These are phyloP conservation scores for Oryza australiensis DNA, from an alignment of 176 grass and related monocot genomes.

Conservation along the genomic window DNA sequence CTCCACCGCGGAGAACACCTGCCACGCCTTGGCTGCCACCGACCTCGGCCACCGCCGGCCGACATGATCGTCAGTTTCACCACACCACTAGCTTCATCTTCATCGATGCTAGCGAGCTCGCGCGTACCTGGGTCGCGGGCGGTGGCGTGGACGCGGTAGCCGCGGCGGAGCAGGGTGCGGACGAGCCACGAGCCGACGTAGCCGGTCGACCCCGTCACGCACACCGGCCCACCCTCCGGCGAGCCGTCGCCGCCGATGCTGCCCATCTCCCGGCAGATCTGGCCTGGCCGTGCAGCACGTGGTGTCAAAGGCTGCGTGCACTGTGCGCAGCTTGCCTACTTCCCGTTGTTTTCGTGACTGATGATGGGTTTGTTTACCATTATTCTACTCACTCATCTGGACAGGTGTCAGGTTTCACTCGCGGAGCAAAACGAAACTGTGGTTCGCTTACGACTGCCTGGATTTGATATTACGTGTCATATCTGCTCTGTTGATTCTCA, in stretches of 20 bases:
- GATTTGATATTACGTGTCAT: background rate
- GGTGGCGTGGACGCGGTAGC: conserved; percentile 76
- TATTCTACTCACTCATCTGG: background rate
- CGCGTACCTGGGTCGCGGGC: conserved; percentile 61
- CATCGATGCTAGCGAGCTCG: background rate
- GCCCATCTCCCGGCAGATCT: conserved; percentile 5
- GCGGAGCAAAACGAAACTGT: too few species aligned
- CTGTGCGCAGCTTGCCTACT: background rate
- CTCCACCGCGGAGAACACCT: conserved; percentile 38
- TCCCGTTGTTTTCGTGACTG: background rate
- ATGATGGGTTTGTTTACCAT: background rate
- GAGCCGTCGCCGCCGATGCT: conserved; percentile 21
- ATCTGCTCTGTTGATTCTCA: background rate
- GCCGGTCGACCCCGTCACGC: conserved; percentile 79
- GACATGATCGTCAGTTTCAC: background rate
- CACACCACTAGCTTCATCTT: background rate
- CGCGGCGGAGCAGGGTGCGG: conserved; percentile 58
- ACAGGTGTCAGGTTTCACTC: background rate
- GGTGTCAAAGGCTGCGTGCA: background rate
- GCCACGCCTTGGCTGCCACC: conserved; percentile 52
- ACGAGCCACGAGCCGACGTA: conserved; percentile 90
- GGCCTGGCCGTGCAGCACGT: too few species aligned
- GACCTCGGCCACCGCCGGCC: background rate
- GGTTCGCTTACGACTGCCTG: background rate
- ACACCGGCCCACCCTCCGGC: conserved; percentile 32